Base-by-base conservation (phyloP, 164 flowering plant species). In the Liquidambar formosana region DNA sequence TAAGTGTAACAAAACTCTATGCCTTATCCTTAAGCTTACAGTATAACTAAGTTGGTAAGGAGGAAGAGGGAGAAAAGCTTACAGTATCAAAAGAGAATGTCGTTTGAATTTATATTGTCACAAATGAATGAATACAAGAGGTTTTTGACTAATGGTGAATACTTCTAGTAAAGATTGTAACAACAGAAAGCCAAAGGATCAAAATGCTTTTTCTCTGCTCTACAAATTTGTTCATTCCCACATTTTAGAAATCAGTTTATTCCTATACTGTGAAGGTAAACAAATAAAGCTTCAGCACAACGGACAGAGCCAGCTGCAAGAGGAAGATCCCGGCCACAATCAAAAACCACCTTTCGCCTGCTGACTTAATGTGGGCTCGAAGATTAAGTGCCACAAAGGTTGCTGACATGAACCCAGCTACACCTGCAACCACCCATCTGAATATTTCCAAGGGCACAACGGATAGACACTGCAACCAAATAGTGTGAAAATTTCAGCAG, bases 381-480 rank as follows among this genome's bases (percentile, higher is more conserved):
- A 96, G 95, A 78, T 96, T 96, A 23, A 91, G 88, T 33, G 98
- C 95, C 61, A 96, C 96, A 78, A 93, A 96, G 14, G 87, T 79
- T 44, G 99, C 98, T 45, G 99, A 96, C 97, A 96, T 89, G 78
- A 96, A 84, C 69, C 99, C 99, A 11, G 99, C 97, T 66, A 91
- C 83, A 70, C 90, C 97, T 3, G 96, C 95, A 73, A 96, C 68
- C 19, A 85, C 91, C 99, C 99, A 96, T 76, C 98, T 82, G 73
- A 96, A 83, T 18, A 86, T 71, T 62, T 96, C 97, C 65, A 77
- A 10, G 5, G 99, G 99, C 57, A 96, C 82, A 51, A 90, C 70
- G 1, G 97, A 92, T 54, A 90, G 86, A 49, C 96, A 87, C 96
- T 92, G 91, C 83, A 84, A 63, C 49, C 56, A 72, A 18, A 57